A percentile compares a stretch with the other conserved stretches of the same genome.
These are phyloP conservation scores for Piloderma croceum DNA, from an alignment of 768 basidiomycete species.

Conservation along the genomic window DNA sequence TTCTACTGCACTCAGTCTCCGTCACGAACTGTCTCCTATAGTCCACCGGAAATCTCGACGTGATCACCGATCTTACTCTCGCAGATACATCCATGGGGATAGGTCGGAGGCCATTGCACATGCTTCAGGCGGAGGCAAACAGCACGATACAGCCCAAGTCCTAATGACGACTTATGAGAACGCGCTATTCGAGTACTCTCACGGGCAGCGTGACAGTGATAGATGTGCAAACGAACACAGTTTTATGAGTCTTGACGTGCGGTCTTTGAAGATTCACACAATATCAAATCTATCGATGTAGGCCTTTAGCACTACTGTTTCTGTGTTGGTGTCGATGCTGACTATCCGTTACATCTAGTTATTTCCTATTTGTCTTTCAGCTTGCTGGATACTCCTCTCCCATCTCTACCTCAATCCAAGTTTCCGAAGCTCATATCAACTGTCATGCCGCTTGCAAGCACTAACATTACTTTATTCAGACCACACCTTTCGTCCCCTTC, in stretches of 20 bases:
- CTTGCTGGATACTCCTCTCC: slow-evolving; percentile 72
- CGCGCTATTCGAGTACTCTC: slow-evolving; percentile 69
- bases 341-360: slow-evolving; percentile 41
- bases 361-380: slow-evolving; percentile 56
- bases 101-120: slow-evolving; percentile 80
- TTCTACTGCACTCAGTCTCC: slow-evolving; percentile 65
- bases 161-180: slow-evolving; percentile 39
- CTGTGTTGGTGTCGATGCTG: neutral
- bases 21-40: slow-evolving; percentile 48
- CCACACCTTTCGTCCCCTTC: slow-evolving; percentile 63
- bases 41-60: slow-evolving; percentile 72
- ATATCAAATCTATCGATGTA: slow-evolving; percentile 63
- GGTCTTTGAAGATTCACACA: slow-evolving; percentile 64
- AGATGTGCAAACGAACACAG: slow-evolving; percentile 68
- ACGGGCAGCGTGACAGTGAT: slow-evolving; percentile 67
- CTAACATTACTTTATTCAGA: slow-evolving; percentile 64
- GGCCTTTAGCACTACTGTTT: slow-evolving; percentile 19
- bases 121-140: slow-evolving; percentile 66
- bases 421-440: slow-evolving; percentile 63
- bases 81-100: slow-evolving; percentile 70
- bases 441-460: slow-evolving; percentile 63
- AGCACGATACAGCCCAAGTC: slow-evolving; percentile 46
- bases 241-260: slow-evolving; percentile 58
- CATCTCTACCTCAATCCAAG: slow-evolving; percentile 45
- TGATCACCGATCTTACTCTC: slow-evolving; percentile 68